A percentile compares a stretch with the other conserved stretches of the same genome.
These are phyloP conservation scores for Zoysia matrella DNA, from an alignment of 202 grass and related monocot species.

Conservation along the genomic window DNA sequence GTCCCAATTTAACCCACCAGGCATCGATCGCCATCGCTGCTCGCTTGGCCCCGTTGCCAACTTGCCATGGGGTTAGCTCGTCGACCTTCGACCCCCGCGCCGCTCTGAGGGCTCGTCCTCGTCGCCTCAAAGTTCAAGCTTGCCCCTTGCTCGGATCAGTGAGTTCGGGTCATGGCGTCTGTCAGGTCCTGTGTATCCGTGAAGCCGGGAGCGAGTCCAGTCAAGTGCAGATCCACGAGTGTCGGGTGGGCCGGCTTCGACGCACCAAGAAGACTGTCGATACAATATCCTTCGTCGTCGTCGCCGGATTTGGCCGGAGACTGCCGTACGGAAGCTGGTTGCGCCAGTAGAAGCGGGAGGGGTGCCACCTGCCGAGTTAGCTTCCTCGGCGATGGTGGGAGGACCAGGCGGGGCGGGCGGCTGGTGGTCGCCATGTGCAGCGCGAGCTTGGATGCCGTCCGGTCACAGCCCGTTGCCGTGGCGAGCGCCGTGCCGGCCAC, in stretches of 20 bases:
- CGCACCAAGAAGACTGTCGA: neutral
- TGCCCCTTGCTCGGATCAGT: neutral
- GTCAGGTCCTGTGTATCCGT: slow-evolving; percentile 41
- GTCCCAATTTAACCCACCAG: slow-evolving; percentile 50
- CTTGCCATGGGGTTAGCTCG: slow-evolving; percentile 5
- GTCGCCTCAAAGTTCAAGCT: neutral
- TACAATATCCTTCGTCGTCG: neutral
- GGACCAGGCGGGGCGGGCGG: slow-evolving; percentile 28
- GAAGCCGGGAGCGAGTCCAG: slow-evolving; percentile 33
- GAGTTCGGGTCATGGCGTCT: slow-evolving; percentile 39
- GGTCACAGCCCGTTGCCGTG: slow-evolving; percentile 2
- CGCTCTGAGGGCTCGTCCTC: neutral
- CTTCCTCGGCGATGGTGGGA: slow-evolving; percentile 37
- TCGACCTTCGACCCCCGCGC: slow-evolving; percentile 3
- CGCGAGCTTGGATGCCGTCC: slow-evolving; percentile 68
- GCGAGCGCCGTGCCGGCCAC: slow-evolving; percentile 2
- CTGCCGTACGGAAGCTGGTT: neutral
- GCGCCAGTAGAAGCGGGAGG: slow-evolving; percentile 40
- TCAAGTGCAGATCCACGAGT: slow-evolving; percentile 54
- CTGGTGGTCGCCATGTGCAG: slow-evolving; percentile 54
- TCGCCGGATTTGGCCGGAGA: neutral
- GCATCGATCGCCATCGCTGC: slow-evolving; percentile 18
- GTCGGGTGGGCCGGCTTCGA: slow-evolving; percentile 7
- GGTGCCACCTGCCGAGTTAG: neutral
- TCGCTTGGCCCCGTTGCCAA: neutral